Evolutionary conservation across 352 stramenopile genomes (phyloP).

Genomic region (Plasmopara muralis): DNA sequence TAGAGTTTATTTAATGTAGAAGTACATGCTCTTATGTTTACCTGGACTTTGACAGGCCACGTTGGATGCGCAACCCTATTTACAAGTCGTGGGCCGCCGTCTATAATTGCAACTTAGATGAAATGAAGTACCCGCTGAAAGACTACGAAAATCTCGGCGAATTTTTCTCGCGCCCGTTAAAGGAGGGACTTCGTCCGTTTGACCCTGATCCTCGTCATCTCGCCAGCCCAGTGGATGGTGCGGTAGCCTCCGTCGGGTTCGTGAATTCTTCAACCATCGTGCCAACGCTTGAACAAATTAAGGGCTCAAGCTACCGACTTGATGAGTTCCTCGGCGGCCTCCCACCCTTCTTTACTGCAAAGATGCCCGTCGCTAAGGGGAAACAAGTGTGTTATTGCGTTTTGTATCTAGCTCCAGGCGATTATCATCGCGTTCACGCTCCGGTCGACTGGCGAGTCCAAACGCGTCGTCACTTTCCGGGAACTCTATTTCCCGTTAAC

Average conservation of each 20-base stretch:
- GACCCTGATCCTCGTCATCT: conserved; percentile 25
- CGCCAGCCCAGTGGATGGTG: conserved; percentile 57
- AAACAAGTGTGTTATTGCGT: conserved; percentile 78
- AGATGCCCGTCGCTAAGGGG: conserved; percentile 14
- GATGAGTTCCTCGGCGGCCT: conserved; percentile 73
- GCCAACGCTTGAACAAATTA: conserved; percentile 73
- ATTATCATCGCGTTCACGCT: conserved; percentile 86
- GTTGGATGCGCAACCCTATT: conserved; percentile 59
- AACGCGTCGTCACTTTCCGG: conserved; percentile 75
- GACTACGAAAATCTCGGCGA: conserved; percentile 72
- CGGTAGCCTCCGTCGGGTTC: conserved; percentile 46
- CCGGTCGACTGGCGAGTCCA: conserved; percentile 68
- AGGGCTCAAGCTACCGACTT: conserved; percentile 70
- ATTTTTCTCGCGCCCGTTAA: conserved; percentile 80
- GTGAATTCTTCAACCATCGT: conserved; percentile 43
- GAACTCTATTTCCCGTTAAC: conserved; percentile 80
- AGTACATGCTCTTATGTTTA: conserved; percentile 1
- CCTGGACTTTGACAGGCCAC: conserved; percentile 29
- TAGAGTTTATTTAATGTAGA: conserved; percentile 2
- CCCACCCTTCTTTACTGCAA: conserved; percentile 46
- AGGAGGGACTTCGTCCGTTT: conserved; percentile 53
- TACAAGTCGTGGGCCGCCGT: conserved; percentile 80
- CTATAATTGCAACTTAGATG: conserved; percentile 79
- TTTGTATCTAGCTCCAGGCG: conserved; percentile 76
- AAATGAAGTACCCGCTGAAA: conserved; percentile 76